A percentile compares a stretch with the other conserved stretches of the same genome.
Conservation (phyloP, 2,329 filamentous ascomycete species). For the Nemania sp. region DNA sequence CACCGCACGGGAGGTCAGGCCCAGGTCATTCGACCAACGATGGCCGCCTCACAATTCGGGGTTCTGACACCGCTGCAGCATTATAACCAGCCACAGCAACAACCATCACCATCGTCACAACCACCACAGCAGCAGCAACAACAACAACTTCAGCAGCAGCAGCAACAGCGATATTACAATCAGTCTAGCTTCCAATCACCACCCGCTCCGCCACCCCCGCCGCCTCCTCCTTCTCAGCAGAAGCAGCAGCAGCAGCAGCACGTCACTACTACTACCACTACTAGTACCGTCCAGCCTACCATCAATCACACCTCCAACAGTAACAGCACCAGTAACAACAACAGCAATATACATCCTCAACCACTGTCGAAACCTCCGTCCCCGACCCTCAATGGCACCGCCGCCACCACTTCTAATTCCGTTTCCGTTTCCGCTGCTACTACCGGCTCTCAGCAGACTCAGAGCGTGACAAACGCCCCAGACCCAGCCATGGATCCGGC, state of each 20-base stretch:
- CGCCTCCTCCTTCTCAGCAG: constrained; percentile 29
- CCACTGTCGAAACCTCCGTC: constrained; percentile 27
- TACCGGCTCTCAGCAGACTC: constrained; percentile 30
- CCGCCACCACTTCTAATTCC: too few species aligned
- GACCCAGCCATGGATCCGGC: background rate
- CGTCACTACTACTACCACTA: background rate
- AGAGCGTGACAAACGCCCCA: constrained; percentile 24
- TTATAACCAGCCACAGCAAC: constrained; percentile 38
- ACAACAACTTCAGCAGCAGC: constrained; percentile 17
- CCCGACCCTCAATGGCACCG: constrained; percentile 20
- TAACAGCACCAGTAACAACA: too few species aligned
- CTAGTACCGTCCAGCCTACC: background rate
- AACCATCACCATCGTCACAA: constrained; percentile 10
- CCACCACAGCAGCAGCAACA: constrained; percentile 20
- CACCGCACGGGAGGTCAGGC: constrained; percentile 16
- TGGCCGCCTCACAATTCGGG: constrained; percentile 45
- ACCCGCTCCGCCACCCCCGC: constrained; percentile 6
- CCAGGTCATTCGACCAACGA: constrained; percentile 32
- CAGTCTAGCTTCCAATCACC: constrained; percentile 28
- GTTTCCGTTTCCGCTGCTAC: too few species aligned
- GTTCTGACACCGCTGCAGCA: constrained; percentile 41
- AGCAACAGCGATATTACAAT: constrained; percentile 23
- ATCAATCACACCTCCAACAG: constrained; percentile 20
- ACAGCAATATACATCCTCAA: constrained; percentile 26
- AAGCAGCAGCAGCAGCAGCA: constrained; percentile 18